Percentiles rank a stretch among this genome's conserved stretches.
These are phyloP conservation scores for Camellia oleifera DNA, from an alignment of 179 eudicot species.

Conservation along the genomic window DNA sequence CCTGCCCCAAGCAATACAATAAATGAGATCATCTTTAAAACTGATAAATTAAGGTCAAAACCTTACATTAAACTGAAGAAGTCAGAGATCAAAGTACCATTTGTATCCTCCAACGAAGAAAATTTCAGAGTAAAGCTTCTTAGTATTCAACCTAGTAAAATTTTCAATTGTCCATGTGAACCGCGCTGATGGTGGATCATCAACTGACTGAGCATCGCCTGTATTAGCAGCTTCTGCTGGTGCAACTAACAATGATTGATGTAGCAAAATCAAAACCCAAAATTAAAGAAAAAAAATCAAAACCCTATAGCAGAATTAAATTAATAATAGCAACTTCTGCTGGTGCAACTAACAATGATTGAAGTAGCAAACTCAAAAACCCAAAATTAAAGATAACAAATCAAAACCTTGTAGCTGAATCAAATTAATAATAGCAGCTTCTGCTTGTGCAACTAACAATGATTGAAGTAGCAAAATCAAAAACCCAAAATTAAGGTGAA, in stretches of 20 bases:
- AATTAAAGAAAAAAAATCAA: too few relatives aligned
- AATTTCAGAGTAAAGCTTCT: slow-evolving; percentile 74
- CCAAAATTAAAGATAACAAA: too few relatives aligned
- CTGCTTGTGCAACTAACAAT: too few relatives aligned
- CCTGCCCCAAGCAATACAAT: slow-evolving; percentile 40
- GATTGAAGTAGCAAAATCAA: too few relatives aligned
- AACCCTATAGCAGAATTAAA: too few relatives aligned
- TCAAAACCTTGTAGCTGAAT: too few relatives aligned
- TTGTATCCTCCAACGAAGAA: slow-evolving; percentile 74
- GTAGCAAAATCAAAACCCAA: not conserved
- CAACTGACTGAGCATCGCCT: slow-evolving; percentile 55
- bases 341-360: slow-evolving; percentile 8
- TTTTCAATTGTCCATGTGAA: slow-evolving; percentile 82
- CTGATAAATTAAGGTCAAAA: slow-evolving; percentile 1
- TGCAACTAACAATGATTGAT: slow-evolving; percentile 23
- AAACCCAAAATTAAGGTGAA: slow-evolving; percentile 6
- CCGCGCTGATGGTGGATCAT: slow-evolving; percentile 69
- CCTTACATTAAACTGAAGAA: not conserved
- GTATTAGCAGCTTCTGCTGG: slow-evolving; percentile 48
- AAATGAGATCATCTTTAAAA: not conserved
- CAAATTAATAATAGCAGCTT: too few relatives aligned
- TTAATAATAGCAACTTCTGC: too few relatives aligned
- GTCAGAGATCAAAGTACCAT: slow-evolving; percentile 45
- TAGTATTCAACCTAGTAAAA: slow-evolving; percentile 59
- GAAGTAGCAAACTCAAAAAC: not conserved